Evolutionary conservation across 805 yeast species (phyloP), one percentile per base, ranked within the genome.

Genomic region (Hanseniaspora meyeri): DNA sequence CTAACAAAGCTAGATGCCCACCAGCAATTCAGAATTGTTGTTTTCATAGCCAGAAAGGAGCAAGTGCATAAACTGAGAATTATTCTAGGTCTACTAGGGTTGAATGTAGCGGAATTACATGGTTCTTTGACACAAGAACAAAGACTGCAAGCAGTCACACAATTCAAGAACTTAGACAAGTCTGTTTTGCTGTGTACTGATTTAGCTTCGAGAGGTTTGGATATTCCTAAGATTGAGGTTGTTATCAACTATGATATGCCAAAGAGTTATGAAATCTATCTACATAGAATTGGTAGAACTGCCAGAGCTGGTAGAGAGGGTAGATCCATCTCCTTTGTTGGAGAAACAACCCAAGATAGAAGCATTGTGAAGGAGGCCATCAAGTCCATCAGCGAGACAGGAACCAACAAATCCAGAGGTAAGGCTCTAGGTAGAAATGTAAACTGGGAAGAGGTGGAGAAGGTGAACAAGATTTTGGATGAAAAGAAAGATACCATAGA

Each of bases 281-380:
- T 93, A 64, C 98, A 93, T 72, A 85, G 98, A 76, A 96, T 93
- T 59, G 98, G 98, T 72, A 87, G 98, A 78, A 93, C 97, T 56
- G 99, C 99, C 10, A 87, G 99, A 80, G 99, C 97, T 52, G 97
- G 97, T 20, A 81, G 97, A 71, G 87, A 86, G 55, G 99, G 99
- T 77, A 79, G 79, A 57, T 86, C 97, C 47, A 84, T 93, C 43
- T 83, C 97, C 2, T 82, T 93, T 70, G 98, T 93, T 14, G 97
- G 97, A 17, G 98, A 93, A 67, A 74, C 86, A 0, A 74, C 87
- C n/a, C 79, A 77, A 58, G 98, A 93, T 61, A 81, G 98, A 70
- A 73, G 77, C 49, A 87, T 93, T 62, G 97, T 93, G n/a, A 89
- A 87, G 67, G 87, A 82, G 17, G 95, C 95, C 3, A 81, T 93